Conservation (phyloP, 208 protist species). For the Histomonas meleagridis region DNA sequence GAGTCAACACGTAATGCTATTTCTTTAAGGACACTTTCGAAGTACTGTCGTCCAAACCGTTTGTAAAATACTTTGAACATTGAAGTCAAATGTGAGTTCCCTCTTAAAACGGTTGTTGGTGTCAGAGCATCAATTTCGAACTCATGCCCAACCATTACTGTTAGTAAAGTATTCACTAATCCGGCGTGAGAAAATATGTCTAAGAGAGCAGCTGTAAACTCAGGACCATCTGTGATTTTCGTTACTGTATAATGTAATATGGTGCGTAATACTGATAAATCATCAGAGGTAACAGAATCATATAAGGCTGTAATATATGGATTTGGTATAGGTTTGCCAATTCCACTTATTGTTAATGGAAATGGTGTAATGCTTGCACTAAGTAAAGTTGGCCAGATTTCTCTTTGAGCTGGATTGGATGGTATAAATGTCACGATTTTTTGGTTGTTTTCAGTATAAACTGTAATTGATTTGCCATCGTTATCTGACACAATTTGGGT, state of each 20-base stretch:
- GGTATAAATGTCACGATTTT: no score
- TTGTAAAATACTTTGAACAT: not conserved
- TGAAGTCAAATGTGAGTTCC: not conserved
- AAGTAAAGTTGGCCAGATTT: no score
- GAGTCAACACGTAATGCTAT: not conserved
- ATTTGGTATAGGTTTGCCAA: not conserved
- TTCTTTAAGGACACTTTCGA: not conserved
- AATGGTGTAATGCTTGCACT: no score
- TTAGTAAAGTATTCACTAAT: not conserved
- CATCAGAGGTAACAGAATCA: not conserved
- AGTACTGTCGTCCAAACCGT: not conserved
- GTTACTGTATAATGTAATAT: not conserved
- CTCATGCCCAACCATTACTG: not conserved
- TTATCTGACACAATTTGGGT: no score
- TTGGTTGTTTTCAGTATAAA: no score
- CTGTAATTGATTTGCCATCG: no score
- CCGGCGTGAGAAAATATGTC: not conserved
- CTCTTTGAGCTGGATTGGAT: no score
- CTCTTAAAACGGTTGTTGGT: not conserved
- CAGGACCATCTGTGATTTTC: not conserved
- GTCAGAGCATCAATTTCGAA: not conserved
- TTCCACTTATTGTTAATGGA: not conserved
- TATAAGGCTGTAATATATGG: not conserved
- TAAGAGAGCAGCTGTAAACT: not conserved
- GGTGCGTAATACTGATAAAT: not conserved